Conservation (phyloP, 1,284 basidiomycete species). For the Boletus calvinii region DNA sequence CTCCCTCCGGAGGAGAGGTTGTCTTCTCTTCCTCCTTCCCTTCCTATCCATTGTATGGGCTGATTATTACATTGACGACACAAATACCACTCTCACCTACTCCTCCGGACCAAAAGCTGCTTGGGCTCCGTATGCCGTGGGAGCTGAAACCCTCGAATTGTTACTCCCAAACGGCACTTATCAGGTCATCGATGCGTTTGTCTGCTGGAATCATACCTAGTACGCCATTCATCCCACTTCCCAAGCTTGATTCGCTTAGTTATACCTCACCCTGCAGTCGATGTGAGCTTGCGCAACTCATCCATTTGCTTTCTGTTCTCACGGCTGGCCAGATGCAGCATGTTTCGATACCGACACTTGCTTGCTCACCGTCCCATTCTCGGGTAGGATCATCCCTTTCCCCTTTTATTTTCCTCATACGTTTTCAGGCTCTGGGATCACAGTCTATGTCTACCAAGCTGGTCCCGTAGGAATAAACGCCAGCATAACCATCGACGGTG, state of each 20-base stretch:
- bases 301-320: background rate
- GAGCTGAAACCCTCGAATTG: constrained; percentile 12
- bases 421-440: constrained; percentile 21
- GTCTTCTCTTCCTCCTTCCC: constrained; percentile 2
- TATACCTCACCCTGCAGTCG: constrained; percentile 12
- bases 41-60: constrained; percentile 11
- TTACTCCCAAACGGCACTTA: constrained; percentile 24
- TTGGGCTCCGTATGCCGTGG: constrained; percentile 20
- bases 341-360: constrained; percentile 21
- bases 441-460: constrained; percentile 22
- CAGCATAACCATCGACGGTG: constrained; percentile 18
- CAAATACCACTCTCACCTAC: constrained; percentile 23
- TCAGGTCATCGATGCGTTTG: constrained; percentile 19
- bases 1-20: background rate
- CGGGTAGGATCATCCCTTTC: constrained; percentile 11
- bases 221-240: constrained; percentile 2
- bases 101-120: constrained; percentile 24
- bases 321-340: constrained; percentile 20
- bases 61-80: constrained; percentile 28
- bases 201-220: constrained; percentile 27
- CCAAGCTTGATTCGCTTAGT: background rate
- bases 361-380: constrained; percentile 24
- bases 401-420: background rate
- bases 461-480: constrained; percentile 27
- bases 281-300: constrained; percentile 12